A percentile compares a stretch with the other conserved stretches of the same genome.
Conservation (phyloP, 2,329 filamentous ascomycete species). For the Aspergillus novofumigatus region DNA sequence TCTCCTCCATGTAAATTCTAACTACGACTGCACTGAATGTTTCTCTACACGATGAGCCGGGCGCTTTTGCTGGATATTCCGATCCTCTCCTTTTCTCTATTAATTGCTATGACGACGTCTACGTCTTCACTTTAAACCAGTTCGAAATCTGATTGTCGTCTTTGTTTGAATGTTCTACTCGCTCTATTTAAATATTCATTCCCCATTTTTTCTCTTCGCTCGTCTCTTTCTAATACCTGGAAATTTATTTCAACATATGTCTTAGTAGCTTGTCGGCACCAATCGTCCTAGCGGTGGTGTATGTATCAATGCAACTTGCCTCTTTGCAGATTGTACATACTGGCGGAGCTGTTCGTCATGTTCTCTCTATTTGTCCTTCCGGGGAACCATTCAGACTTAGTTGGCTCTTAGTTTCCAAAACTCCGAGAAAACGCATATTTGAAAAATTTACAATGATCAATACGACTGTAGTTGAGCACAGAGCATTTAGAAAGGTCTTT, state of each 20-base stretch:
- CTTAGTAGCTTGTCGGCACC: conserved; percentile 4
- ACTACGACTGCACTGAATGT: not conserved
- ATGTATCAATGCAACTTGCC: not conserved
- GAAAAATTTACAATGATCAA: not conserved
- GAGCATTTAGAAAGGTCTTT: not conserved
- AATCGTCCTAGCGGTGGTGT: not conserved
- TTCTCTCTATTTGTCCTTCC: conserved; percentile 4
- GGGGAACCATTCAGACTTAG: not conserved
- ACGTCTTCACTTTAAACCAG: not conserved
- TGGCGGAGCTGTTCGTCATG: not conserved
- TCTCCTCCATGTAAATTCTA: not conserved
- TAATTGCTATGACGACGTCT: not conserved
- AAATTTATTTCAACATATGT: conserved; percentile 2
- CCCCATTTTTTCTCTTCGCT: not conserved
- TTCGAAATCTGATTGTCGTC: not conserved
- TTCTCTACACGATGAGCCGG: not conserved
- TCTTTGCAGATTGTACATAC: conserved; percentile 8
- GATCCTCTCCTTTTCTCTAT: not conserved
- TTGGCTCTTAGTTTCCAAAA: not conserved
- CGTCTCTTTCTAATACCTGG: conserved; percentile 2
- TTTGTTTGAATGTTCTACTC: not conserved
- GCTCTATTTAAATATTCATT: not conserved
- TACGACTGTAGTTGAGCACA: not conserved
- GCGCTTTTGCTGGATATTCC: not conserved
- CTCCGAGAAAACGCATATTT: not conserved